Evolutionary conservation across 2,329 filamentous ascomycete genomes (phyloP).

Genomic region (Parastagonospora nodorum): DNA sequence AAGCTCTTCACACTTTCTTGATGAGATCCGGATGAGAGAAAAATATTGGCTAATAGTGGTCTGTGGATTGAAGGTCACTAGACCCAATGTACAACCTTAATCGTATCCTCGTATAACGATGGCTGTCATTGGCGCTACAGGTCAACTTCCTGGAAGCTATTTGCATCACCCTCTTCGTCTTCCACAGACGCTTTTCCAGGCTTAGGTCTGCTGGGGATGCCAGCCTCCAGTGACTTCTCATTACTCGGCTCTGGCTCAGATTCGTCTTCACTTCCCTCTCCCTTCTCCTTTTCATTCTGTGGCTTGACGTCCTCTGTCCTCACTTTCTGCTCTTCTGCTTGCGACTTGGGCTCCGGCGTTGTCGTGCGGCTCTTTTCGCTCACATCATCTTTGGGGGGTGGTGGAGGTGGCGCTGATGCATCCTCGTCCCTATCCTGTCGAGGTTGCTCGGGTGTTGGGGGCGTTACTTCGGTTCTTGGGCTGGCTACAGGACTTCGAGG

Average conservation of each 20-base stretch:
- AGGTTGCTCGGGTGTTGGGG: constrained; percentile 54
- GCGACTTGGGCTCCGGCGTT: constrained; percentile 26
- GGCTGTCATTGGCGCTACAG: constrained; percentile 13
- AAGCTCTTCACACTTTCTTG: no score
- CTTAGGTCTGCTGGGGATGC: constrained; percentile 33
- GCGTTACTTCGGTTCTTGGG: constrained; percentile 56
- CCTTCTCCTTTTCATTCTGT: constrained; percentile 31
- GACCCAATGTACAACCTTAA: no score
- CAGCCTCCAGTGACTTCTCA: constrained; percentile 34
- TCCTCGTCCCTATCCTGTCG: constrained; percentile 30
- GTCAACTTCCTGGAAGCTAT: constrained; percentile 42
- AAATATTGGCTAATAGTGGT: no score
- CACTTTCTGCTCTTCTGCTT: constrained; percentile 42
- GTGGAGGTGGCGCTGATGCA: constrained; percentile 36
- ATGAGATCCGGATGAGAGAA: no score
- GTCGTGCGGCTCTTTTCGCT: constrained; percentile 26
- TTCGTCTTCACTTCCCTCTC: constrained; percentile 31
- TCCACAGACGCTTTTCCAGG: constrained; percentile 32
- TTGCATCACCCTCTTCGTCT: constrained; percentile 36
- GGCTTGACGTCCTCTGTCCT: constrained; percentile 41
- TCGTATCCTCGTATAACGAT: no score
- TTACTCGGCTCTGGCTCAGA: constrained; percentile 22
- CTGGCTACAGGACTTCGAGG: constrained; percentile 44
- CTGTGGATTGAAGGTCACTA: no score
- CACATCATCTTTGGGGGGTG: constrained; percentile 40